These are phyloP conservation scores for Fusarium pininemorale DNA, from an alignment of 2,329 filamentous ascomycete species.

Conservation along the genomic window DNA sequence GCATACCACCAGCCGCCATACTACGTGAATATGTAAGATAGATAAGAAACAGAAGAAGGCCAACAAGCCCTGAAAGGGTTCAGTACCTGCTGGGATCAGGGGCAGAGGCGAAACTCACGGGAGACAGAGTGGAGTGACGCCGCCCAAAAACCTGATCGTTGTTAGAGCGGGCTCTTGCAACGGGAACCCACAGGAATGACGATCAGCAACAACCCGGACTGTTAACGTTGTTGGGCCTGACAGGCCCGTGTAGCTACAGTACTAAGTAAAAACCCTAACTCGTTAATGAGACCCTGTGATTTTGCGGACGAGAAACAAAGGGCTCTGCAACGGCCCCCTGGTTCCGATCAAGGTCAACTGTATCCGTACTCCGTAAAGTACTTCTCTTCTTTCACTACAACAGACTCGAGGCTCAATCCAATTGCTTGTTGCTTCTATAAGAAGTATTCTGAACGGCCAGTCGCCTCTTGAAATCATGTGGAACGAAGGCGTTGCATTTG, in stretches of 20 bases:
- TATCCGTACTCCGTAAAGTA: not conserved
- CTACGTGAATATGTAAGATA: conserved; percentile 6
- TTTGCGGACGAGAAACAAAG: conserved; percentile 1
- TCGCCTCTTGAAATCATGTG: conserved; percentile 19
- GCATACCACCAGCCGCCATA: not conserved
- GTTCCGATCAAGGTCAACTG: not conserved
- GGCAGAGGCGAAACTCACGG: conserved; percentile 29
- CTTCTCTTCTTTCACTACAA: not conserved
- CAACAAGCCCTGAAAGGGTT: conserved; percentile 13
- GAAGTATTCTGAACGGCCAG: not conserved
- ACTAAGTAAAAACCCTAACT: not conserved
- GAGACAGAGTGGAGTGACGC: conserved; percentile 17
- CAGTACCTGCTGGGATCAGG: conserved; percentile 24
- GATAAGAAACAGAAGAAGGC: conserved; percentile 23
- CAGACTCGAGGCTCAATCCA: not conserved
- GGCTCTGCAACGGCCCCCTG: not conserved
- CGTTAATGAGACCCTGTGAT: not conserved
- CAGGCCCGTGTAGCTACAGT: not conserved
- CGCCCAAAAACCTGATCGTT: conserved; percentile 11
- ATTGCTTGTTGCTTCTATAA: not conserved
- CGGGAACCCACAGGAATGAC: conserved; percentile 33
- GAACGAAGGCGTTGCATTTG: conserved; percentile 28
- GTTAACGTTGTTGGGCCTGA: conserved; percentile 12
- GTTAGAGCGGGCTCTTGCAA: conserved; percentile 26
- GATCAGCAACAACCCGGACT: conserved; percentile 17